Base-by-base conservation (phyloP, 345 rosid genomes). In the Gossypium turneri region DNA sequence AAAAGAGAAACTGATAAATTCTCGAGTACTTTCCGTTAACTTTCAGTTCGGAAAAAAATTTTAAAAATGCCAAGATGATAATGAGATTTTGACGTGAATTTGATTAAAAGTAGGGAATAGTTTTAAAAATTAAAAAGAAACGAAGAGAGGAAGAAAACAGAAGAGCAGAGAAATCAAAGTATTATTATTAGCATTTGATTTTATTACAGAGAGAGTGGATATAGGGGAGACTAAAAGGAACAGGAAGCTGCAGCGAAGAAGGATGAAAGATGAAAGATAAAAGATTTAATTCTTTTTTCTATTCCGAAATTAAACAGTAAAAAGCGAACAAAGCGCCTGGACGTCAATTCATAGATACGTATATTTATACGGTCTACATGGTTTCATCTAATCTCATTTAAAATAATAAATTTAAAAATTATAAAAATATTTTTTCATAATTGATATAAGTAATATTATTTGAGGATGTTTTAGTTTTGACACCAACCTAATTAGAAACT, bases 111-210 rank as follows among this genome's bases (percentile, higher is more conserved):
- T 3, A 19, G 7, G 22, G 9, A 19, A 65, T 10, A 2, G 9
- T 34, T 34, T 34, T 34, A 34, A 34, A 34, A 34, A 34, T 34
- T 5, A 5, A 34, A 34, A 34, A 34, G 41, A 34, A 34, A 34
- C 7, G 41, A 6, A 34, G 41, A 34, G 41, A 34, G 41, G 41
- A 5, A 34, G 41, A 34, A 34, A 34, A 34, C 41, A 34, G 7
- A 34, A 34, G 41, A 24, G 34, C 9, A 34, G 58, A 68, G 51
- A 38, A 88, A 83, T 41, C 27, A 41, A 24, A 64, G 8, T 29
- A 59, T 59, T 59, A 59, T 12, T 27, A 57, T 56, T 20, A 19
- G 24, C n/a, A 56, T 19, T 12, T 34, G 64, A 9, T 34, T 16
- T 64, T 16, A 4, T 64, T 41, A 61, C 45, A 61, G 45, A 61